Base-by-base conservation (phyloP, 345 rosid species). In the Sisymbrium altissimum region DNA sequence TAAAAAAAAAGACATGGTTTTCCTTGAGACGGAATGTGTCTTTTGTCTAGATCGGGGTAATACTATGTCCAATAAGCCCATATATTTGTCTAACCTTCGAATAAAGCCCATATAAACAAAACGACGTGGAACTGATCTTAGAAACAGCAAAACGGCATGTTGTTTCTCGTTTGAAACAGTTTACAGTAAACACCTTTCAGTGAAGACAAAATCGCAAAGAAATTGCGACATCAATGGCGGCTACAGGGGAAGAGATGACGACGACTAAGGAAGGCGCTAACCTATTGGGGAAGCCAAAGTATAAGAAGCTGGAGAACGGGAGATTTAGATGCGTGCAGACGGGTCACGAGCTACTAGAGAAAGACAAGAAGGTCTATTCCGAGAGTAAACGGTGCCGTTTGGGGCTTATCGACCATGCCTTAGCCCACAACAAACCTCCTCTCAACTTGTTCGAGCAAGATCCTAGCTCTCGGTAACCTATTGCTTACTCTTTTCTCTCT, bases 401-500 rank as follows among this genome's bases (percentile, higher is more conserved):
- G 68, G 98, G 96, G 35, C 97, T 94, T 77, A 82, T 94, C 75
- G 93, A 91, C 73, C 84, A 84, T 35, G 88, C 93, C 70, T 50
- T 94, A 60, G 72, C 89, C 61, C 83, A 75, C 79, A 84, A 70
- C 15, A 91, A 85, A 53, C 79, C 97, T 44, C 98, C 97, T 73
- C 92, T 94, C 72, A 91, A 83, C 81, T 79, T 94, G 88, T 94
- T 94, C 73, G 84, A 87, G 60, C 97, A 88, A 82, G 89, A 91
- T 81, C 90, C 96, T 30, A 75, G 58, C 68, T 78, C 79, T 74
- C 86, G 96, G 98, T 94, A 85, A n/a, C 32, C 17, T 29, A 3
- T 38, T 4, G 43, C 11, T 23, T 52, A 7, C 15, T 60, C 49
- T 56, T 68, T 6, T 32, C 11, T 18, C 44, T 48, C 39, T 54